Evolutionary conservation across 2,329 filamentous ascomycete genomes (phyloP).

Genomic region (Calonectria ilicicola): DNA sequence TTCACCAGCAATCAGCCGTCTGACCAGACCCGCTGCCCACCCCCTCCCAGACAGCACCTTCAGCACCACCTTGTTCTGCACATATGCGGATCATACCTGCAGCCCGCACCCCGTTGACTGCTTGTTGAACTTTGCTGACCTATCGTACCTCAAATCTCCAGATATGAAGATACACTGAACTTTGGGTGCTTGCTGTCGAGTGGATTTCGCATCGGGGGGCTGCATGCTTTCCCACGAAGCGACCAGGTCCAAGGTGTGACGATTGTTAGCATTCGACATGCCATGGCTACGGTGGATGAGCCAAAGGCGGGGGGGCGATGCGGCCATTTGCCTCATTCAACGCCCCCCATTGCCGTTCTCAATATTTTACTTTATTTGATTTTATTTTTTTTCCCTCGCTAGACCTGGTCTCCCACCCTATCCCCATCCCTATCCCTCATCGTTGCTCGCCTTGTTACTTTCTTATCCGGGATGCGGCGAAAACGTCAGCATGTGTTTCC

Average conservation of each 20-base stretch:
- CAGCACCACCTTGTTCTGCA: slow-evolving; percentile 39
- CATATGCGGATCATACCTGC: slow-evolving; percentile 54
- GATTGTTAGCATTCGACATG: slow-evolving; percentile 19
- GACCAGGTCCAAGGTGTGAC: slow-evolving; percentile 22
- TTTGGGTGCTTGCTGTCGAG: slow-evolving; percentile 26
- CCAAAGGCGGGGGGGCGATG: slow-evolving; percentile 29
- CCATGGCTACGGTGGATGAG: slow-evolving; percentile 3
- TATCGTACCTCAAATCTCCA: slow-evolving; percentile 29
- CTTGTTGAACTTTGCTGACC: slow-evolving; percentile 22
- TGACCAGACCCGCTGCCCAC: slow-evolving; percentile 32
- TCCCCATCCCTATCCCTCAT: background rate
- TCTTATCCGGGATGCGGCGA: slow-evolving; percentile 5
- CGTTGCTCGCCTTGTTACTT: background rate
- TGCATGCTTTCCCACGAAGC: slow-evolving; percentile 19
- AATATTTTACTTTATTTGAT: background rate
- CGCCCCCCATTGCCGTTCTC: slow-evolving; percentile 15
- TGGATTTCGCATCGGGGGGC: slow-evolving; percentile 31
- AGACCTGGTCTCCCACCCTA: background rate
- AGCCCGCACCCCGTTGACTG: slow-evolving; percentile 36
- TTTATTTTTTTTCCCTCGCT: background rate
- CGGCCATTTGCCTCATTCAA: slow-evolving; percentile 30
- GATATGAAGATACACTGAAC: slow-evolving; percentile 30
- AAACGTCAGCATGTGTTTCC: slow-evolving; percentile 28
- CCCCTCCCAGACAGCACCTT: slow-evolving; percentile 24
- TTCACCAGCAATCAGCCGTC: slow-evolving; percentile 31